Evolutionary conservation across 495 filamentous ascomycete genomes (phyloP).

Genomic region (Schizothecium vesticola): DNA sequence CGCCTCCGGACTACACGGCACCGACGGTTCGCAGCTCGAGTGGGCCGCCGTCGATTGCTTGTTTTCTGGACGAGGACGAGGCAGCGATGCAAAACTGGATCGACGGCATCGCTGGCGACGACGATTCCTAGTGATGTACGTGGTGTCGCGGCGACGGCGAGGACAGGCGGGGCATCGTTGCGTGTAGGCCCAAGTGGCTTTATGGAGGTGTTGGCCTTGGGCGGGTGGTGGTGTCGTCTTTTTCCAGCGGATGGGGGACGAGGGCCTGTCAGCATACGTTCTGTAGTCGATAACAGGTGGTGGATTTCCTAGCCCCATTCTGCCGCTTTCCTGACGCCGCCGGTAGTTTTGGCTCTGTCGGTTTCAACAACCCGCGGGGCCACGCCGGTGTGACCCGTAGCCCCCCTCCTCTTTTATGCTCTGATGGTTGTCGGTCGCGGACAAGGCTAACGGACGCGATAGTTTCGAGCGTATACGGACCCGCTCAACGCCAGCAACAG

Average conservation of each 20-base stretch:
- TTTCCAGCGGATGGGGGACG: background rate
- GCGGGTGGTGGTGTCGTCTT: background rate
- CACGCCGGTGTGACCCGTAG: background rate
- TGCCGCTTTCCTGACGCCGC: background rate
- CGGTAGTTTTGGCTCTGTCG: background rate
- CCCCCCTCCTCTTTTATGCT: background rate
- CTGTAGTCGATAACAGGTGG: background rate
- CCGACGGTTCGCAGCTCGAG: conserved; percentile 3
- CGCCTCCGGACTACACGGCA: background rate
- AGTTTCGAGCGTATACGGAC: conserved; percentile 50
- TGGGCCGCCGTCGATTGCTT: background rate
- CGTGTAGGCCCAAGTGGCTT: background rate
- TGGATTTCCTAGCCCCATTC: background rate
- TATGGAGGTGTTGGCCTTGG: background rate
- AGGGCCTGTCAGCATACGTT: background rate
- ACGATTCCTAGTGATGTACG: background rate
- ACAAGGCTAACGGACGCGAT: conserved; percentile 15
- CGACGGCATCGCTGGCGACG: background rate
- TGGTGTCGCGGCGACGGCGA: background rate
- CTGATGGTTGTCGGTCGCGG: background rate
- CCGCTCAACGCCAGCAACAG: conserved; percentile 36
- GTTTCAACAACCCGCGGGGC: background rate
- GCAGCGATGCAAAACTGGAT: background rate
- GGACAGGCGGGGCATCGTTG: background rate
- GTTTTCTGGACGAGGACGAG: background rate